Conservation (phyloP, 2,329 filamentous ascomycete species). For the Pseudogymnoascus sp. region DNA sequence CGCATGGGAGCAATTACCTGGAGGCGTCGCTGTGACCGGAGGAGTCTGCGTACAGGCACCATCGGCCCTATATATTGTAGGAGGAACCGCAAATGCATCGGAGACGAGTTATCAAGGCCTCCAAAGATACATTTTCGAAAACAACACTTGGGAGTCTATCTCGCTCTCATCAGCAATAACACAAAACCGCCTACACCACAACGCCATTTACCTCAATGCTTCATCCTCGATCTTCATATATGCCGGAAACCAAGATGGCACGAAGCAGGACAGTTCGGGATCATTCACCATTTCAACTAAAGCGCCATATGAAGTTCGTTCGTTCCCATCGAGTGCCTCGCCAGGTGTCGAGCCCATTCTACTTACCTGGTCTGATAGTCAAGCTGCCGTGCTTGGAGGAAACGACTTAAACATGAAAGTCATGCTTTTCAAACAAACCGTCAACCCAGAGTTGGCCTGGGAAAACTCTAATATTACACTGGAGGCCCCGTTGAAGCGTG, state of each 20-base stretch:
- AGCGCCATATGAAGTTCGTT: constrained; percentile 53
- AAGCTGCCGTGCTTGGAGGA: constrained; percentile 70
- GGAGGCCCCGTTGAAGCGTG: constrained; percentile 49
- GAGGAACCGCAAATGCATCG: constrained; percentile 50
- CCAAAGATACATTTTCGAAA: constrained; percentile 55
- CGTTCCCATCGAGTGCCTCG: constrained; percentile 51
- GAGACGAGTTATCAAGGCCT: constrained; percentile 59
- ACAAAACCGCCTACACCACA: constrained; percentile 64
- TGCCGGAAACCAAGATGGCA: constrained; percentile 60
- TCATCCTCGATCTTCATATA: constrained; percentile 71
- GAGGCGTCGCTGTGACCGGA: constrained; percentile 63
- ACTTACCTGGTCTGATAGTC: constrained; percentile 61
- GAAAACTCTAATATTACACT: constrained; percentile 56
- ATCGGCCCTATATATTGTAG: constrained; percentile 70
- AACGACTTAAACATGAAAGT: constrained; percentile 54
- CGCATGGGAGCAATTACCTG: constrained; percentile 58
- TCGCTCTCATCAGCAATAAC: constrained; percentile 29
- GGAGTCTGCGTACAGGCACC: constrained; percentile 67
- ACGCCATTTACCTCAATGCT: constrained; percentile 62
- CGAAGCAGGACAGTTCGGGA: constrained; percentile 51
- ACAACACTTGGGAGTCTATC: constrained; percentile 50
- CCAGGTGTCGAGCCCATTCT: constrained; percentile 62
- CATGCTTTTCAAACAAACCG: constrained; percentile 59
- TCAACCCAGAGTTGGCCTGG: constrained; percentile 45
- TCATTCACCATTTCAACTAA: constrained; percentile 66